Evolutionary conservation across 768 basidiomycete genomes (phyloP), one percentile per base, ranked within the genome.

Genomic region (Guyanaporus albipodus): DNA sequence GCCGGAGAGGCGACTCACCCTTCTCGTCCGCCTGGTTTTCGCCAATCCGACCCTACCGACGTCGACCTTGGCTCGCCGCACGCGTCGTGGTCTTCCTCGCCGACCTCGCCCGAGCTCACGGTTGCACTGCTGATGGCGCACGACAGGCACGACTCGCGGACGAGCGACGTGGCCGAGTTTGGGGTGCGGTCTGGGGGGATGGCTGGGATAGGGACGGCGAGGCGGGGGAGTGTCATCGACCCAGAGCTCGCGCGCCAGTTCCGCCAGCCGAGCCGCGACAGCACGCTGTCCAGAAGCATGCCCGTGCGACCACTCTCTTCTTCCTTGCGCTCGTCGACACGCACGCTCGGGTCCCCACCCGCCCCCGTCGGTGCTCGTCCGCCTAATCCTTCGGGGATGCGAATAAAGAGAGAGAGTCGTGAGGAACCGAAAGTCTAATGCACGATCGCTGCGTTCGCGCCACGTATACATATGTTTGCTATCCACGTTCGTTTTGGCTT

Each of bases 201-300:
- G 76, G 70, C 70, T 9, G 76, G 76, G 8, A 51, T 77, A 8
- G 76, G 75, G 11, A 77, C 75, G 2, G 68, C 66, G 5, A 66
- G 64, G 24, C 55, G 72, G 3, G 59, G 69, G 21, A 64, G 70
- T 48, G 33, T 54, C 32, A 54, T 68, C 38, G 55, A 56, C 41
- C 4, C 43, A 4, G 49, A 35, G 17, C 14, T 57, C 4, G n/a
- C n/a, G n/a, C n/a, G n/a, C n/a, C 50, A 45, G 7, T 44, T 36
- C n/a, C 24, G 23, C 35, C 53, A 54, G n/a, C 28, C 40, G 43
- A 55, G 57, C 11, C 49, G 23, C 11, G 56, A 57, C 28, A 56
- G 52, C 24, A 22, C 34, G 19, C 52, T 57, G 4, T 27, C n/a
- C n/a, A n/a, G n/a, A n/a, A n/a, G n/a, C n/a, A n/a, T n/a, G n/a